Evolutionary conservation across 2,329 filamentous ascomycete species (phyloP).

Genomic region (Pochonia chlamydosporia): DNA sequence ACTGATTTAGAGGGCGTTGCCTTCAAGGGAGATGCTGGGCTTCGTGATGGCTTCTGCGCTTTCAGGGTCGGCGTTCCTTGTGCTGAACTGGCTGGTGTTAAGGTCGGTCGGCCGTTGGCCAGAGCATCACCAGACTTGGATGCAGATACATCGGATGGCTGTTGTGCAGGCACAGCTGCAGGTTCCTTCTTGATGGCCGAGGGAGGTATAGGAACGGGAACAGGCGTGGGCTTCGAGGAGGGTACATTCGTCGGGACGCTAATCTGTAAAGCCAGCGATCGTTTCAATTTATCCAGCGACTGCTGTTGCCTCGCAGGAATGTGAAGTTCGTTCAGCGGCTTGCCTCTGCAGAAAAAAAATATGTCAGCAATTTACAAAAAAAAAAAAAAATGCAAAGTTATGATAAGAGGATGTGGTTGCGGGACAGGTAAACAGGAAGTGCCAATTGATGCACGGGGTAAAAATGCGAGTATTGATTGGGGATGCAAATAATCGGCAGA

Average conservation of each 20-base stretch:
- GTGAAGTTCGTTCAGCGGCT: constrained; percentile 44
- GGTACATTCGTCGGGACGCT: constrained; percentile 14
- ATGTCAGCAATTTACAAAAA: no score
- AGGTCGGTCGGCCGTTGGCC: constrained; percentile 7
- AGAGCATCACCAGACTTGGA: constrained; percentile 10
- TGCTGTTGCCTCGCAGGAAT: constrained; percentile 44
- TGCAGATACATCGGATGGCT: constrained; percentile 8
- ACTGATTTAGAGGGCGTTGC: neutral
- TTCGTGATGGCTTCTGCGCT: constrained; percentile 2
- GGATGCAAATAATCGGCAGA: constrained; percentile 12
- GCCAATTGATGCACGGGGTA: constrained; percentile 3
- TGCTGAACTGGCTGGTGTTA: constrained; percentile 10
- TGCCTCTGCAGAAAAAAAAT: constrained; percentile 23
- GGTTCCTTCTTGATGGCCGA: constrained; percentile 5
- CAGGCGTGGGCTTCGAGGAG: constrained; percentile 6
- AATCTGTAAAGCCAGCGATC: constrained; percentile 26
- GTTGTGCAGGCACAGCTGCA: constrained; percentile 9
- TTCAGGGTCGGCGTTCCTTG: neutral
- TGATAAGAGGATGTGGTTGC: neutral
- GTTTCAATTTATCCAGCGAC: constrained; percentile 37
- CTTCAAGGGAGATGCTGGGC: constrained; percentile 2
- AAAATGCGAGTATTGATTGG: constrained; percentile 4
- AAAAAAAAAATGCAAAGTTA: neutral
- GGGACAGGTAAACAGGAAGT: neutral
- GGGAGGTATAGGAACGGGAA: constrained; percentile 2